These are phyloP conservation scores for Turritis glabra DNA, from an alignment of 345 rosid genomes.

Conservation along the genomic window DNA sequence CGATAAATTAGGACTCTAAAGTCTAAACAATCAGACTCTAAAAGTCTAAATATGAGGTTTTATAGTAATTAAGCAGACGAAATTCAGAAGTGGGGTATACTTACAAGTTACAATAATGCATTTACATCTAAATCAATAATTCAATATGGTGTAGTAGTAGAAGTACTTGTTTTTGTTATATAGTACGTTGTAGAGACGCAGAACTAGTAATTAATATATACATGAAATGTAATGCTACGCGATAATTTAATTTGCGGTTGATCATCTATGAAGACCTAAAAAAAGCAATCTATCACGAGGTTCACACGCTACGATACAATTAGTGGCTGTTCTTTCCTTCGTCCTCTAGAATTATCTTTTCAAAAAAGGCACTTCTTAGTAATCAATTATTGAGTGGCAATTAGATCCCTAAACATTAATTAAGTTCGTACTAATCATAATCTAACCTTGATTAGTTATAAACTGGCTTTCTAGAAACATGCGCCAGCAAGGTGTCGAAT, in stretches of 20 bases:
- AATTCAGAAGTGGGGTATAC: not conserved
- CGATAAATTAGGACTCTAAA: not conserved
- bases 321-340: constrained; percentile 5
- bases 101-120: not conserved
- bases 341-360: constrained; percentile 1
- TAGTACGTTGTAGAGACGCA: not conserved
- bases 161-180: not conserved
- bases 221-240: not conserved
- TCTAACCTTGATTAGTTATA: not conserved
- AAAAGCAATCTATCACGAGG: constrained; percentile 28
- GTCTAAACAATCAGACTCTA: not conserved
- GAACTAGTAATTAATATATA: not conserved
- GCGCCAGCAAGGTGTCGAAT: constrained; percentile 2
- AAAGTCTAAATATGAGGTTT: not conserved
- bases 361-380: constrained; percentile 17
- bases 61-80: not conserved
- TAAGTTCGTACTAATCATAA: constrained; percentile 20
- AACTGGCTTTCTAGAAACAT: constrained; percentile 11
- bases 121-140: not conserved
- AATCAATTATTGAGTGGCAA: constrained; percentile 21
- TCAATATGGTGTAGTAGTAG: not conserved
- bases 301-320: constrained; percentile 8
- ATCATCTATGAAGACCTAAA: constrained; percentile 16
- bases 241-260: not conserved
- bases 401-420: constrained; percentile 20